A percentile compares a stretch with the other conserved stretches of the same genome.
Evolutionary conservation across 805 yeast genomes (phyloP).

Genomic region (Ogataea trehalophila): DNA sequence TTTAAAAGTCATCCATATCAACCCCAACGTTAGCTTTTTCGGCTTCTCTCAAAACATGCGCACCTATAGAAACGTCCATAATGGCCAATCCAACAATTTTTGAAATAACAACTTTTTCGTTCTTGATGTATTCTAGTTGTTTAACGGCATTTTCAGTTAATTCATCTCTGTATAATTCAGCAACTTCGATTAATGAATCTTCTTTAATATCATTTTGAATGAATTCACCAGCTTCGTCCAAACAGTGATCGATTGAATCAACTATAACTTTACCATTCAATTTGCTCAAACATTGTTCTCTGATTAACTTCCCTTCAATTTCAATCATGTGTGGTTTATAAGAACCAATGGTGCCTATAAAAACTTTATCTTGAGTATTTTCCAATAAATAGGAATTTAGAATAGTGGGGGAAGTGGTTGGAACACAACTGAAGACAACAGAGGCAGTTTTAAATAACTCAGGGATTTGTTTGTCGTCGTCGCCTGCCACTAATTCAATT

Average conservation of each 20-base stretch:
- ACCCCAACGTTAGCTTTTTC: slow-evolving; percentile 25
- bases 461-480: slow-evolving; percentile 12
- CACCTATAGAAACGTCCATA: slow-evolving; percentile 57
- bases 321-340: slow-evolving; percentile 67
- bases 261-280: slow-evolving; percentile 43
- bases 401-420: slow-evolving; percentile 48
- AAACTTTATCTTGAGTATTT: slow-evolving; percentile 25
- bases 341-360: slow-evolving; percentile 59
- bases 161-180: slow-evolving; percentile 30
- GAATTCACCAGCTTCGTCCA: slow-evolving; percentile 62
- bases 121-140: slow-evolving; percentile 14
- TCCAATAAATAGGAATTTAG: slow-evolving; percentile 26
- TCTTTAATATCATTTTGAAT: slow-evolving; percentile 39
- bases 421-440: slow-evolving; percentile 57
- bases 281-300: slow-evolving; percentile 29
- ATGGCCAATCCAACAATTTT: slow-evolving; percentile 61
- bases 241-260: slow-evolving; percentile 53
- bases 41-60: slow-evolving; percentile 33
- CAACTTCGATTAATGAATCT: slow-evolving; percentile 42
- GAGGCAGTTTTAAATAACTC: slow-evolving; percentile 34
- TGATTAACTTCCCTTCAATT: slow-evolving; percentile 41
- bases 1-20: slow-evolving; percentile 28
- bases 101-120: slow-evolving; percentile 36
- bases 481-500: slow-evolving; percentile 15
- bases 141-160: neutral